phyloP scores from a whole-genome alignment of 2,329 filamentous ascomycete species.

The Teratosphaeria viscida region DNA sequence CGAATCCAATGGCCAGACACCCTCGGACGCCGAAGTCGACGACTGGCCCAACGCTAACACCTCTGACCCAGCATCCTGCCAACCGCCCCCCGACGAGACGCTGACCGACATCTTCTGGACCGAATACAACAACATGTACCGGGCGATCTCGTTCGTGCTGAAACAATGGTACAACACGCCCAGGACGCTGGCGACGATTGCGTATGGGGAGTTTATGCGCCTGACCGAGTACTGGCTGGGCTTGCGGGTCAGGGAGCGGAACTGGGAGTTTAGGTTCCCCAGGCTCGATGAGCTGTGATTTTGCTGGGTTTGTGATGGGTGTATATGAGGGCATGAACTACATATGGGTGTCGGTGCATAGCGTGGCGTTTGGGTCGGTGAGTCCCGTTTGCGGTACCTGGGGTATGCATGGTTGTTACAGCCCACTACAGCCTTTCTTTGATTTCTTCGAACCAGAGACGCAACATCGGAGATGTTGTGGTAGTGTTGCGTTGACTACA shows the following conservation, averaged over 20 bases:
- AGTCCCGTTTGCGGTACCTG: no score
- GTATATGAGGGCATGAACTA: neutral
- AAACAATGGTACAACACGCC: slow-evolving; percentile 51
- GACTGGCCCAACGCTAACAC: neutral
- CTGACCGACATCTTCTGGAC: slow-evolving; percentile 48
- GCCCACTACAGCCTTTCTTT: no score
- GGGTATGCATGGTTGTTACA: no score
- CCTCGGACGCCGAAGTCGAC: neutral
- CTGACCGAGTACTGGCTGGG: slow-evolving; percentile 55
- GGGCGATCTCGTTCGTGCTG: slow-evolving; percentile 56
- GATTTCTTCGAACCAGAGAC: neutral
- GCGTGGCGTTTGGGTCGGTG: neutral
- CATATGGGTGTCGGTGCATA: neutral
- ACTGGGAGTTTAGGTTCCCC: slow-evolving; percentile 45
- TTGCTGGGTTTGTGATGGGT: neutral
- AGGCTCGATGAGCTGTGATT: slow-evolving; percentile 21
- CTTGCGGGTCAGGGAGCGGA: slow-evolving; percentile 45
- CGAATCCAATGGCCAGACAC: neutral
- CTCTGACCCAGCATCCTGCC: neutral
- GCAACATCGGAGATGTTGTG: neutral
- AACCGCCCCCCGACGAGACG: neutral
- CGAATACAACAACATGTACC: slow-evolving; percentile 55
- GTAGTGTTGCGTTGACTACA: no score
- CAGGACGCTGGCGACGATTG: slow-evolving; percentile 32
- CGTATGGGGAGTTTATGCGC: slow-evolving; percentile 43